Evolutionary conservation across 495 filamentous ascomycete genomes (phyloP), one percentile per base, ranked within the genome.

Genomic region (Tuber aestivum): DNA sequence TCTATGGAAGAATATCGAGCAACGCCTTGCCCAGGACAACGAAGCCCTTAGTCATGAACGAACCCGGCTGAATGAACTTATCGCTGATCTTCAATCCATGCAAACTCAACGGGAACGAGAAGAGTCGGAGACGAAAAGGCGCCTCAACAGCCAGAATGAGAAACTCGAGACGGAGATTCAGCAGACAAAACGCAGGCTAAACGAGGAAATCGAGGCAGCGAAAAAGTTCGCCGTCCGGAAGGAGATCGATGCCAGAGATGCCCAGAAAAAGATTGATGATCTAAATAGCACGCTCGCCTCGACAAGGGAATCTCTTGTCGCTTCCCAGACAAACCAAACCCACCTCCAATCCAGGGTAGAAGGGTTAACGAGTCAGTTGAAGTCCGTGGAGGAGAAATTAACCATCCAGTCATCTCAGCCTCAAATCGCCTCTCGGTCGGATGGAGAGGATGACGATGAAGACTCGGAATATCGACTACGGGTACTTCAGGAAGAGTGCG

Each of bases 1-100:
- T 6, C 86, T 98, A 37, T 95, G 91, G 92, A 97, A 95, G 85
- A 92, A 89, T 70, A 95, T 97, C 75, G 93, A 98, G 82, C 91
- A 92, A 77, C 89, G 96, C 50, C 86, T 97, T 32, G 91, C 87
- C 76, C 92, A 94, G 70, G 96, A 98, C 77, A 96, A 93, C 72
- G 92, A 94, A 77, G 88, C 85, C 20, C 86, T 97, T n/a, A 86
- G 91, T 45, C 92, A 96, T 75, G 96, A 99, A 82, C 90, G 91
- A 65, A 86, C 87, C 56, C 89, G 93, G 37, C 89, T 98, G 3
- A 95, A 97, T 82, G 89, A 87, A 68, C 85, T 96, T 44, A 87
- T 97, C 56, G 87, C 89, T 35, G 93, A 91, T 77, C 87, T 97
- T 40, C 94, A 98, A 77, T 94, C 89, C 7, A 86, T 98, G 3